Evolutionary conservation across 495 filamentous ascomycete species (phyloP).

Genomic region (Xylaria venustula): DNA sequence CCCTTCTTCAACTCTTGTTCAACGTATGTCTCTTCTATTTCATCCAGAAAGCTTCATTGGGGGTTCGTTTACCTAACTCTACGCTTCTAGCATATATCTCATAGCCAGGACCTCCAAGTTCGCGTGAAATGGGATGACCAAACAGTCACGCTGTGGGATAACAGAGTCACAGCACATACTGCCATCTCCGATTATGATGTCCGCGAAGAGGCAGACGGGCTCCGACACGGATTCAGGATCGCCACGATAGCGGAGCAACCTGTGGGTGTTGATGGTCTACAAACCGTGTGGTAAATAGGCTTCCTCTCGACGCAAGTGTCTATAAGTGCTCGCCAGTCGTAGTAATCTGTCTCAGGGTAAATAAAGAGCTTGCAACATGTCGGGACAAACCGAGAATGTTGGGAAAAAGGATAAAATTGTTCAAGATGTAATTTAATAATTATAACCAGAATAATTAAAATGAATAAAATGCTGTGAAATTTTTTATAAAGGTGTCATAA

Average conservation of each 20-base stretch:
- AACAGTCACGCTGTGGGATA: slow-evolving; percentile 77
- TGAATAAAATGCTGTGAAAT: no score
- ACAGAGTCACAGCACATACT: slow-evolving; percentile 60
- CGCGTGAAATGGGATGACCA: slow-evolving; percentile 69
- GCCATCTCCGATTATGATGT: slow-evolving; percentile 54
- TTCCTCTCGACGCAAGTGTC: no score
- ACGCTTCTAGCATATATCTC: slow-evolving; percentile 33
- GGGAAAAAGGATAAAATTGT: no score
- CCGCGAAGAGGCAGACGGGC: slow-evolving; percentile 41
- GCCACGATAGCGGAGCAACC: slow-evolving; percentile 47
- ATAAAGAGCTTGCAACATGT: no score
- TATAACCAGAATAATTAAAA: no score
- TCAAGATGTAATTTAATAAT: no score
- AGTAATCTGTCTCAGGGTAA: no score
- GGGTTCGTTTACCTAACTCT: no score
- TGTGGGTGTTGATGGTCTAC: slow-evolving; percentile 42
- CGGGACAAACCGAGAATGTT: no score
- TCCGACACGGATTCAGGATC: slow-evolving; percentile 47
- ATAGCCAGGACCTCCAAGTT: slow-evolving; percentile 63
- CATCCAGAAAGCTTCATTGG: no score
- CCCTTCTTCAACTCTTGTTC: slow-evolving; percentile 64
- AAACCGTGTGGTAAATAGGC: slow-evolving; percentile 33
- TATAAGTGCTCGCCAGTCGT: no score
- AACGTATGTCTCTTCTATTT: slow-evolving; percentile 50
- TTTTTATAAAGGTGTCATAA: no score